A percentile compares a stretch with the other conserved stretches of the same genome.
Conservation (phyloP, 768 basidiomycete genomes). For the Kwoniella sp. region DNA sequence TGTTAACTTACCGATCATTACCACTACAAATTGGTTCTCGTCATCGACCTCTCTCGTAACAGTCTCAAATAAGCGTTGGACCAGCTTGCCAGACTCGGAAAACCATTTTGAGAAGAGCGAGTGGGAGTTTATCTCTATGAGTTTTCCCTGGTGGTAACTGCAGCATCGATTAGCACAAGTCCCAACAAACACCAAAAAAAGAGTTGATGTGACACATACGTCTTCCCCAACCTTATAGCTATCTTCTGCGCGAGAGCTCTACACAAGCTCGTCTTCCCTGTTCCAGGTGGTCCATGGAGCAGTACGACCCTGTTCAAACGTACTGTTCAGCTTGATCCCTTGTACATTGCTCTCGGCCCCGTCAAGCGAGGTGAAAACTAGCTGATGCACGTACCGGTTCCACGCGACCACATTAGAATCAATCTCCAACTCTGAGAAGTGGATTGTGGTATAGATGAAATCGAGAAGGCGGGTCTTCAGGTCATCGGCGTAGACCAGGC, state of each 20-base stretch:
- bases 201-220: too few species aligned
- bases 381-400: conserved; percentile 65
- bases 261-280: conserved; percentile 94
- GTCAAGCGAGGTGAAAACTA: too few species aligned
- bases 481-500: conserved; percentile 76
- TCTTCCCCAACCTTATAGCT: conserved; percentile 80
- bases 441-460: conserved; percentile 89
- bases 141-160: conserved; percentile 81
- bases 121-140: conserved; percentile 97
- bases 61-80: conserved; percentile 79
- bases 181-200: not conserved
- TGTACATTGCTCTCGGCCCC: too few species aligned
- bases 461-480: conserved; percentile 86
- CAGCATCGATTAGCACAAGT: not conserved
- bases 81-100: conserved; percentile 96
- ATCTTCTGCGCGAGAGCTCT: conserved; percentile 94
- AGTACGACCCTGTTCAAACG: conserved; percentile 66
- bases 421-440: conserved; percentile 73
- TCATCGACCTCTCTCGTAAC: conserved; percentile 92
- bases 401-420: conserved; percentile 81
- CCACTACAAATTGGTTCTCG: conserved; percentile 85
- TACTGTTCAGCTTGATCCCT: conserved; percentile 1
- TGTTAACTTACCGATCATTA: conserved; percentile 78
- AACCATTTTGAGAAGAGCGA: conserved; percentile 99
- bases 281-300: conserved; percentile 94